Evolutionary conservation across 129 eudicot genomes (phyloP).

Genomic region (Helianthus tuberosus): DNA sequence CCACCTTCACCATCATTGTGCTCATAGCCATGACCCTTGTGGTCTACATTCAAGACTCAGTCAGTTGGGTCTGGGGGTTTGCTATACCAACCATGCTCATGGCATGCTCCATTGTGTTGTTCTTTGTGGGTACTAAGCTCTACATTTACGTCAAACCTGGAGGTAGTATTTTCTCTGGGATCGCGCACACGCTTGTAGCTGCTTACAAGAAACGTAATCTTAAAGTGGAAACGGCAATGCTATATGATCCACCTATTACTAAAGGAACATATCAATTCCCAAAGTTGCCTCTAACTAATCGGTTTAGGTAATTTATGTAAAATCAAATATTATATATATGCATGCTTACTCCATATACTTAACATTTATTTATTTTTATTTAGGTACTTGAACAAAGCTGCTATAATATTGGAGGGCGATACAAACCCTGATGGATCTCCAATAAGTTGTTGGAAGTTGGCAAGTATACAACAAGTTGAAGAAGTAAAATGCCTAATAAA

Average conservation of each 20-base stretch:
- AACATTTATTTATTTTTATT: background rate
- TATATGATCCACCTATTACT: conserved; percentile 58
- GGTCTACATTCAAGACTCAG: conserved; percentile 71
- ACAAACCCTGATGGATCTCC: conserved; percentile 49
- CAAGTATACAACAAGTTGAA: conserved; percentile 78
- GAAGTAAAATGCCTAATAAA: conserved; percentile 74
- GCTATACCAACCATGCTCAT: conserved; percentile 71
- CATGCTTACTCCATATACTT: background rate
- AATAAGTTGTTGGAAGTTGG: conserved; percentile 58
- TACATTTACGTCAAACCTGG: conserved; percentile 71
- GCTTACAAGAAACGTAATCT: conserved; percentile 75
- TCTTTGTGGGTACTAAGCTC: conserved; percentile 56
- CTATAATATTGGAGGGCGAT: conserved; percentile 68
- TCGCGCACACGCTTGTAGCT: conserved; percentile 65
- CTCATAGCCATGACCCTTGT: conserved; percentile 64
- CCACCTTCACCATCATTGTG: conserved; percentile 67
- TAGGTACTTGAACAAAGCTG: conserved; percentile 88
- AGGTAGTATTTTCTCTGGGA: conserved; percentile 72
- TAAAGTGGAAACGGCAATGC: conserved; percentile 23
- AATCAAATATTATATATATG: background rate
- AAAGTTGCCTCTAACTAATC: conserved; percentile 56
- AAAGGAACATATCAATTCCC: conserved; percentile 34
- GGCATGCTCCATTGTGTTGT: conserved; percentile 57
- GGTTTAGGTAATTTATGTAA: conserved; percentile 52
- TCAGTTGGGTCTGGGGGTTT: conserved; percentile 83